Conservation (phyloP, 345 rosid genomes). For the Eucalyptus paniculata region DNA sequence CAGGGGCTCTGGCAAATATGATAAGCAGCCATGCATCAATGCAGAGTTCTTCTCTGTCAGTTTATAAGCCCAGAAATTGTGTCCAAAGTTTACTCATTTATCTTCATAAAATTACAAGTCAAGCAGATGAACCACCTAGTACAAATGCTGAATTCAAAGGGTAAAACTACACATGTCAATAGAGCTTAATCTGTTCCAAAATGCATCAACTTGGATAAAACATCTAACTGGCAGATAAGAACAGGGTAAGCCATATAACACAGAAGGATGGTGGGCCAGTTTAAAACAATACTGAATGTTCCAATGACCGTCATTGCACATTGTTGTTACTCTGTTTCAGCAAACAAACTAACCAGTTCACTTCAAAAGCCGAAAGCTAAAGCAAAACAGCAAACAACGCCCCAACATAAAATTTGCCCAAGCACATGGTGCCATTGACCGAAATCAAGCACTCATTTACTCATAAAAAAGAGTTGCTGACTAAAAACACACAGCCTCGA, state of each 20-base stretch:
- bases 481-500: not conserved
- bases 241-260: not conserved
- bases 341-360: not conserved
- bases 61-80: not conserved
- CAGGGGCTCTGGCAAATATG: not conserved
- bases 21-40: not conserved
- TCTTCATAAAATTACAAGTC: not conserved
- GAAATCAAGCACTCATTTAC: not conserved
- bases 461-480: not conserved
- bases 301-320: not conserved
- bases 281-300: not conserved
- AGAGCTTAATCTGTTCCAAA: not conserved
- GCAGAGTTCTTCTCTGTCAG: not conserved
- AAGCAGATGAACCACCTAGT: not conserved
- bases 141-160: not conserved
- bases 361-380: not conserved
- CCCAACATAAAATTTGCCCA: not conserved
- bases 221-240: not conserved
- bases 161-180: not conserved
- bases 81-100: not conserved
- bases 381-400: not conserved
- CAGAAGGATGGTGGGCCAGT: not conserved
- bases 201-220: not conserved
- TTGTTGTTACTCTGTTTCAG: not conserved
- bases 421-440: not conserved